A percentile compares a stretch with the other conserved stretches of the same genome.
phyloP scores from a whole-genome alignment of 352 stramenopile genomes.

The Phytophthora palmivora region DNA sequence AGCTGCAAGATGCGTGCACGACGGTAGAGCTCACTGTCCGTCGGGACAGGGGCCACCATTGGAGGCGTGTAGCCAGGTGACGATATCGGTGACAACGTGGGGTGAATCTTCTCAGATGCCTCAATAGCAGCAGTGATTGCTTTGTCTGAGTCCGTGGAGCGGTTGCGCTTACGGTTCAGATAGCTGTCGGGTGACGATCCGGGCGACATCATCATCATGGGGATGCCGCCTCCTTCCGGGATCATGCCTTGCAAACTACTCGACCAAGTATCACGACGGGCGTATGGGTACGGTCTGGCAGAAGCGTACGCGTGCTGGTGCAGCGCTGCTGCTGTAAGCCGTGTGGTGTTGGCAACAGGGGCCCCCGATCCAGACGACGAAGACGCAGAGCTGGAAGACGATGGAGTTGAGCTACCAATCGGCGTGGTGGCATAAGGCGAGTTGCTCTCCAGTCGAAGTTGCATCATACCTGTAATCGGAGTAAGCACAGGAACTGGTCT shows the following conservation, averaged over 20 bases:
- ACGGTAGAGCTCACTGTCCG: slow-evolving; percentile 59
- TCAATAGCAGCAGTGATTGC: slow-evolving; percentile 56
- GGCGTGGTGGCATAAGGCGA: slow-evolving; percentile 34
- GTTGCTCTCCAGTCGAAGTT: slow-evolving; percentile 63
- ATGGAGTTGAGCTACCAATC: slow-evolving; percentile 28
- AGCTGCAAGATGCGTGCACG: slow-evolving; percentile 65
- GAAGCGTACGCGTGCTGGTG: slow-evolving; percentile 64
- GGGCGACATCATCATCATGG: slow-evolving; percentile 45
- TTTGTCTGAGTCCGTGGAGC: slow-evolving; percentile 75
- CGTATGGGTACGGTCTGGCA: slow-evolving; percentile 46
- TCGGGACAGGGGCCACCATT: slow-evolving; percentile 35
- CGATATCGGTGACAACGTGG: slow-evolving; percentile 34
- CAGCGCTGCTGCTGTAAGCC: slow-evolving; percentile 42
- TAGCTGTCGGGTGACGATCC: slow-evolving; percentile 45
- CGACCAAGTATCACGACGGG: slow-evolving; percentile 46
- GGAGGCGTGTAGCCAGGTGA: slow-evolving; percentile 31
- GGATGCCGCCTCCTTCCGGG: slow-evolving; percentile 44
- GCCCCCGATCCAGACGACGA: slow-evolving; percentile 22
- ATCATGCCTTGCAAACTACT: slow-evolving; percentile 40
- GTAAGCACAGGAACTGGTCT: slow-evolving; percentile 53
- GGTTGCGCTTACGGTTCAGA: slow-evolving; percentile 75
- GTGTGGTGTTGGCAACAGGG: slow-evolving; percentile 26
- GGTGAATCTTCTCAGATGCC: slow-evolving; percentile 62
- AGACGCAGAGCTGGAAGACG: slow-evolving; percentile 33
- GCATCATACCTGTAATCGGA: slow-evolving; percentile 80